A percentile compares a stretch with the other conserved stretches of the same genome.
Conservation (phyloP, 352 stramenopile genomes). For the Phytophthora sp. region DNA sequence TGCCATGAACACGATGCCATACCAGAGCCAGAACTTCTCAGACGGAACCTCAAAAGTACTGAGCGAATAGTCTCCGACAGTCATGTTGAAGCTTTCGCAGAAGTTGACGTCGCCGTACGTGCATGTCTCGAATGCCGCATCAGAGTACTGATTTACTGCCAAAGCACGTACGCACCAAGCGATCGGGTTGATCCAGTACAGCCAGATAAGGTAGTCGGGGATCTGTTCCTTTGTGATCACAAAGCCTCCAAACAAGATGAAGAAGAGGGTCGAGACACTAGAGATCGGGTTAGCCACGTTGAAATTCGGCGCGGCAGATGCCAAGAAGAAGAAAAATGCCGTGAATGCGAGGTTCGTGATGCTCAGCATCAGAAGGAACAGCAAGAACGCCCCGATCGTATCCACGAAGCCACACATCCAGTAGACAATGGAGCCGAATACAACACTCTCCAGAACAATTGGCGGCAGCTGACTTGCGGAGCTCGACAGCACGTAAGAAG, state of each 20-base stretch:
- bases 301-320: conserved; percentile 12
- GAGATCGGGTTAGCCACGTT: conserved; percentile 25
- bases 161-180: conserved; percentile 17
- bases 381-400: conserved; percentile 6
- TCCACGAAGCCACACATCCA: too few species aligned
- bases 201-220: conserved; percentile 31
- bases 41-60: conserved; percentile 16
- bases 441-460: conserved; percentile 30
- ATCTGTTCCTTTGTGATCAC: conserved; percentile 29
- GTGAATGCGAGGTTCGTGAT: conserved; percentile 43
- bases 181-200: conserved; percentile 29
- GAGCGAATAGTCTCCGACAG: conserved; percentile 20
- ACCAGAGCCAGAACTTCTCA: conserved; percentile 22
- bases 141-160: conserved; percentile 26
- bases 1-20: conserved; percentile 12
- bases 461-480: conserved; percentile 10
- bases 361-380: conserved; percentile 56
- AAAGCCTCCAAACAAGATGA: conserved; percentile 21
- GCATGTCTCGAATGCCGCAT: conserved; percentile 15
- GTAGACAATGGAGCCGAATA: conserved; percentile 60
- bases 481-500: conserved; percentile 13
- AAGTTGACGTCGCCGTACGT: conserved; percentile 15
- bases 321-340: conserved; percentile 35
- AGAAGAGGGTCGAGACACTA: conserved; percentile 22
- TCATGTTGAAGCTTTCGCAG: conserved; percentile 14